Conservation (phyloP, 768 basidiomycete species). For the Boletus patriciae region DNA sequence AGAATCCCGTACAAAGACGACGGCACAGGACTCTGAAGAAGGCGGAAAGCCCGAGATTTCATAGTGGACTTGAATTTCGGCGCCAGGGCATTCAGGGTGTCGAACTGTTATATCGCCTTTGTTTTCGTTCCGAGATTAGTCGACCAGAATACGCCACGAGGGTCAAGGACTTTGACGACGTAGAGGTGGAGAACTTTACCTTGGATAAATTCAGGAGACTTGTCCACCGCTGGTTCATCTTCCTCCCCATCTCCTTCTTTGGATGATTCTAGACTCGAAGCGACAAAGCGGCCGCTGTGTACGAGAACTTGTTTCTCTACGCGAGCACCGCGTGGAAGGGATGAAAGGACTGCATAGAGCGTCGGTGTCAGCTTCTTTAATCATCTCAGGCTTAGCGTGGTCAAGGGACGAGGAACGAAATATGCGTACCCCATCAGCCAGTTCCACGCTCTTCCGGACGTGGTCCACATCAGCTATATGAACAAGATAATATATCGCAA, state of each 20-base stretch:
- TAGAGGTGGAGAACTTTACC: conserved; percentile 33
- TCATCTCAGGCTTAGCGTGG: neutral
- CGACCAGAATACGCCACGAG: neutral
- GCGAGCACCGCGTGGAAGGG: conserved; percentile 68
- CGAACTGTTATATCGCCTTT: conserved; percentile 16
- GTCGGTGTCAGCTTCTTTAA: conserved; percentile 35
- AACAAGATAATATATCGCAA: conserved; percentile 73
- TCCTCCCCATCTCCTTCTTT: conserved; percentile 38
- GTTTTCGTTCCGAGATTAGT: neutral
- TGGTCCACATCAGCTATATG: conserved; percentile 38
- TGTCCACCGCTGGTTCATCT: conserved; percentile 36
- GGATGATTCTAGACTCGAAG: conserved; percentile 29
- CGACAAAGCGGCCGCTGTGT: conserved; percentile 62
- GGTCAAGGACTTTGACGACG: neutral
- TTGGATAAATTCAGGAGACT: conserved; percentile 40
- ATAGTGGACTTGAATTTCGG: conserved; percentile 38
- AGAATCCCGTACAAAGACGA: conserved; percentile 44
- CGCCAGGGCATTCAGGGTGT: conserved; percentile 3
- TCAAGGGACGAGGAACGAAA: neutral
- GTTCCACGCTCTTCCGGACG: conserved; percentile 42
- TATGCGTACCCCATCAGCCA: conserved; percentile 19
- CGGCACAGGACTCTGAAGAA: conserved; percentile 40
- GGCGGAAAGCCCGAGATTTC: conserved; percentile 48
- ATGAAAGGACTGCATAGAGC: conserved; percentile 60
- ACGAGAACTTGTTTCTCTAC: conserved; percentile 75